phyloP scores from a whole-genome alignment of 2,329 filamentous ascomycete species.

The Colletotrichum agaves region DNA sequence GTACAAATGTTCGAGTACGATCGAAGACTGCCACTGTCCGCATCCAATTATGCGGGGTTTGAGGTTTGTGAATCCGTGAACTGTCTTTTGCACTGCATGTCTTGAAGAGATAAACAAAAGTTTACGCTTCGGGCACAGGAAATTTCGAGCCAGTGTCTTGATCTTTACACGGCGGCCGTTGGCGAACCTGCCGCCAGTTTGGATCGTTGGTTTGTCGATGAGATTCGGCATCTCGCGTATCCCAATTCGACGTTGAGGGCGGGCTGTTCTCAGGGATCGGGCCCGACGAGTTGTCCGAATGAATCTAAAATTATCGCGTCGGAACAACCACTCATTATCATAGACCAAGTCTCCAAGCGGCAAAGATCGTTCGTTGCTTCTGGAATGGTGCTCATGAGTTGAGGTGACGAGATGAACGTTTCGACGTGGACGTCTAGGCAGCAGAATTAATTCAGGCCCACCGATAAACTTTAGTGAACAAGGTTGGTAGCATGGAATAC shows the following conservation, averaged over 20 bases:
- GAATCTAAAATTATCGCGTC: not conserved
- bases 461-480: not conserved
- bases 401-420: not conserved
- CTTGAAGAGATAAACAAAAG: no score
- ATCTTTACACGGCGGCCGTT: not conserved
- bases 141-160: no score
- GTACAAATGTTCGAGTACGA: no score
- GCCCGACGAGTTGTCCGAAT: not conserved
- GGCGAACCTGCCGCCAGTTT: not conserved
- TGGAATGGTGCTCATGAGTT: not conserved
- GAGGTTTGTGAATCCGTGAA: no score
- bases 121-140: no score
- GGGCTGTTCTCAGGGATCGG: not conserved
- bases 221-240: no score
- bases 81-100: no score
- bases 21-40: no score
- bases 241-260: not conserved
- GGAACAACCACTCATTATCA: not conserved
- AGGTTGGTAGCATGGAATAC: slow-evolving; percentile 26
- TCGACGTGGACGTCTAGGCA: slow-evolving; percentile 22
- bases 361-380: slow-evolving; percentile 2
- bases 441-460: slow-evolving; percentile 27
- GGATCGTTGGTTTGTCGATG: not conserved
- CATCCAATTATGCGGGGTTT: no score
- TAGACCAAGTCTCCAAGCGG: not conserved